phyloP scores from a whole-genome alignment of 1,284 basidiomycete genomes.

The Violaceomyces palustris region DNA sequence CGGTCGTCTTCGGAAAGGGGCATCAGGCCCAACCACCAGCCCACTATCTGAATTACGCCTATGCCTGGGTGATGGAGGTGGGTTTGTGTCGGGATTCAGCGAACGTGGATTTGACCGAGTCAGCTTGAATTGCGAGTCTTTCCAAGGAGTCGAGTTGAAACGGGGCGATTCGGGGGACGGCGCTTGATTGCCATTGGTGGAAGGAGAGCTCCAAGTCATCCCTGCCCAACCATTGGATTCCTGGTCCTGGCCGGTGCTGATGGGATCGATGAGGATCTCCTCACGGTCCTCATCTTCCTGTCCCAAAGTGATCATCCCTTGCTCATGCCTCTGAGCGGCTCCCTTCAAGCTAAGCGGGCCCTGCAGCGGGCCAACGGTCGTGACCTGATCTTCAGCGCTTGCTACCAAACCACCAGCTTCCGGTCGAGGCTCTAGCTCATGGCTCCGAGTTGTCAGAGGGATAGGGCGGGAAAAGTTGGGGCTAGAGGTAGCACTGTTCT shows the following conservation, averaged over 20 bases:
- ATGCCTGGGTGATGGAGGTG: constrained; percentile 2
- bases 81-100: neutral
- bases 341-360: constrained; percentile 19
- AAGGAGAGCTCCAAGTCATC: neutral
- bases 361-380: constrained; percentile 6
- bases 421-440: constrained; percentile 1
- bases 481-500: constrained; percentile 4
- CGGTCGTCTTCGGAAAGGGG: constrained; percentile 11
- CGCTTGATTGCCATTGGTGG: neutral
- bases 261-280: constrained; percentile 9
- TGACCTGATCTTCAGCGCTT: constrained; percentile 2
- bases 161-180: too few species aligned
- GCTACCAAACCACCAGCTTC: constrained; percentile 9
- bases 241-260: too few species aligned
- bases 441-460: constrained; percentile 3
- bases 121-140: neutral
- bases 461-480: constrained; percentile 21
- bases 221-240: too few species aligned
- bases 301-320: constrained; percentile 7
- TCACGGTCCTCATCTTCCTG: constrained; percentile 16
- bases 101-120: constrained; percentile 6
- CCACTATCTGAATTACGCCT: constrained; percentile 22
- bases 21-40: constrained; percentile 6
- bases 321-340: too few species aligned
- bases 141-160: neutral